Evolutionary conservation across 2,329 filamentous ascomycete species (phyloP).

Genomic region (Pseudogymnoascus sp.): DNA sequence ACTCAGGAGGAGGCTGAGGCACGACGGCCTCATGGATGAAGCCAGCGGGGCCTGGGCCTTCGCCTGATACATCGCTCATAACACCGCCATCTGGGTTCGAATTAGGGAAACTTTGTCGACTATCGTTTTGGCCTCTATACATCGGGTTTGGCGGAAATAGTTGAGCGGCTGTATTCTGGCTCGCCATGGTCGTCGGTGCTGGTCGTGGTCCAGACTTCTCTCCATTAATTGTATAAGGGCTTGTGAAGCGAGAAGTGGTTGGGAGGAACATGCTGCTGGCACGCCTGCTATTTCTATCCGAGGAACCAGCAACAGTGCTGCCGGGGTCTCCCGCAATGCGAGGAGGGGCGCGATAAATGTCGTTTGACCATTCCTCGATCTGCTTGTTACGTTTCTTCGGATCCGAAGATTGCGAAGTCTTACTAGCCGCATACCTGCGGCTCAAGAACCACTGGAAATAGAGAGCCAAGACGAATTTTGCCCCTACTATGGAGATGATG

Average conservation of each 20-base stretch:
- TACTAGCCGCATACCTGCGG: constrained; percentile 72
- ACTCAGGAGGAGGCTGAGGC: constrained; percentile 90
- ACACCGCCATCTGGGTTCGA: constrained; percentile 43
- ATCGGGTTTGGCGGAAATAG: constrained; percentile 62
- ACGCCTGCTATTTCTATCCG: constrained; percentile 70
- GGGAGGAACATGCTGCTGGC: constrained; percentile 70
- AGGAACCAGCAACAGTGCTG: constrained; percentile 50
- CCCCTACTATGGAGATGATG: constrained; percentile 78
- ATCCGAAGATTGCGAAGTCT: constrained; percentile 74
- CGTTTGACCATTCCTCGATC: constrained; percentile 96
- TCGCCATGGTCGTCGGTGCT: constrained; percentile 87
- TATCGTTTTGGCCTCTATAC: constrained; percentile 60
- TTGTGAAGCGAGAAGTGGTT: constrained; percentile 89
- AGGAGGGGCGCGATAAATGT: constrained; percentile 87
- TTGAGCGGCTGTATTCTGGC: constrained; percentile 64
- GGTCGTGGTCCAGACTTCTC: constrained; percentile 40
- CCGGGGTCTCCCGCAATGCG: constrained; percentile 69
- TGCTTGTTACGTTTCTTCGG: constrained; percentile 80
- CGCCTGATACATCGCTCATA: constrained; percentile 47
- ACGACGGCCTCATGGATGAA: constrained; percentile 96
- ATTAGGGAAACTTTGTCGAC: constrained; percentile 56
- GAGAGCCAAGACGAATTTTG: constrained; percentile 82
- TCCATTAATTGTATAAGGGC: constrained; percentile 72
- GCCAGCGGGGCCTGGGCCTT: constrained; percentile 75
- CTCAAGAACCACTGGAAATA: constrained; percentile 96